Evolutionary conservation across 768 basidiomycete species (phyloP), one percentile per base, ranked within the genome.

Genomic region (Xerocomellus dryophilus): DNA sequence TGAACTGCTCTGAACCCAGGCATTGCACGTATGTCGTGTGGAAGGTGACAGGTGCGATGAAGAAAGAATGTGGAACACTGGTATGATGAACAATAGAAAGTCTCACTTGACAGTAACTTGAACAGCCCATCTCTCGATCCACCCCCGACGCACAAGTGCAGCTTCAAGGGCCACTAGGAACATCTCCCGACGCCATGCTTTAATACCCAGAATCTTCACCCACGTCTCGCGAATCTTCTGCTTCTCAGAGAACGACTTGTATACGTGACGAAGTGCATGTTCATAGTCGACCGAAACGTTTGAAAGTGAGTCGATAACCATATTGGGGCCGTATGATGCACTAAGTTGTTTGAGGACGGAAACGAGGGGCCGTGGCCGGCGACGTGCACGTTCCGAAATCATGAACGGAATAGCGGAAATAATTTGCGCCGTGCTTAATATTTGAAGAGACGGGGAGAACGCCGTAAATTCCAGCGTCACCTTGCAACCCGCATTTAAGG

Each of bases 101-200:
- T 21, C 21, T 64, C 44, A 68, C 51, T 54, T 51, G 5, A 41
- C 41, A 39, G 50, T 54, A 41, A 70, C 58, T 44, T 64, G 61
- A 39, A 70, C 27, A 12, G 72, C 67, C 84, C 83, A 85, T 50
- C 79, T 72, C 59, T 66, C 67, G 47, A 85, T 59, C 57, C 72
- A 63, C 15, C 77, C 75, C 4, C 70, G 73, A 39, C 70, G 65
- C 15, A 84, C 64, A 35, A 85, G 70, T 0, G 73, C 79, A 20
- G 77, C 79, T 61, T 85, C 82, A 71, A 84, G 82, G 27, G 69
- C 70, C 29, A 78, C 50, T 56, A 77, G 61, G n/a, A 83, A 68
- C 54, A 75, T 67, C 48, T 78, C 70, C 58, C 77, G 75, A 49
- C 80, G 72, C 80, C 78, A 81, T 34, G 61, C 72, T 41, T 63